These are phyloP conservation scores for Suillus ampliporus DNA, from an alignment of 768 basidiomycete genomes.

Conservation along the genomic window DNA sequence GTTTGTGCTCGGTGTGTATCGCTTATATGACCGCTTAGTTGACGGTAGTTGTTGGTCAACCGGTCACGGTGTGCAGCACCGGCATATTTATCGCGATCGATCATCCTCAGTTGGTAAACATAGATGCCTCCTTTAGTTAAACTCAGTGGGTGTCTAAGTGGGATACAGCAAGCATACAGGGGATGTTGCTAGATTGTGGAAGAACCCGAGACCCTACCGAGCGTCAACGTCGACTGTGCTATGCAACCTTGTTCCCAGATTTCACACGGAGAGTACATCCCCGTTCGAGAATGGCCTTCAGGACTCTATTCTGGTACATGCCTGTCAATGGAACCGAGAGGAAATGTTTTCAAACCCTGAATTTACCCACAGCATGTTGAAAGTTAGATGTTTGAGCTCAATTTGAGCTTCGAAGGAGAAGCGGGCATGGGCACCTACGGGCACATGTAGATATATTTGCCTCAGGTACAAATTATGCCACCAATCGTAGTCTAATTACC, in stretches of 20 bases:
- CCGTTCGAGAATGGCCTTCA: neutral
- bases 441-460: slow-evolving; percentile 8
- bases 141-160: neutral
- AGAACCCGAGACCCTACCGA: neutral
- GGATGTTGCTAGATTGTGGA: neutral
- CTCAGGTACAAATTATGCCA: neutral
- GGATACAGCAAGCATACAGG: neutral
- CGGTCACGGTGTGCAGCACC: neutral
- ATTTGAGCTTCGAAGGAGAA: slow-evolving; percentile 4
- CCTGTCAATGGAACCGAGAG: neutral
- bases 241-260: neutral
- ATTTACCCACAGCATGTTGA: neutral
- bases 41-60: neutral
- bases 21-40: neutral
- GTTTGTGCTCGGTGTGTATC: neutral
- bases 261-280: neutral
- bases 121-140: neutral
- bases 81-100: neutral
- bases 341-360: neutral
- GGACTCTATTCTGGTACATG: neutral
- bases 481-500: neutral
- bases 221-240: neutral
- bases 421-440: neutral
- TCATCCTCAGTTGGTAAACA: neutral
- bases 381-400: slow-evolving; percentile 1